These are phyloP conservation scores for Fagopyrum tataricum DNA, from an alignment of 148 eudicot species.

Conservation along the genomic window DNA sequence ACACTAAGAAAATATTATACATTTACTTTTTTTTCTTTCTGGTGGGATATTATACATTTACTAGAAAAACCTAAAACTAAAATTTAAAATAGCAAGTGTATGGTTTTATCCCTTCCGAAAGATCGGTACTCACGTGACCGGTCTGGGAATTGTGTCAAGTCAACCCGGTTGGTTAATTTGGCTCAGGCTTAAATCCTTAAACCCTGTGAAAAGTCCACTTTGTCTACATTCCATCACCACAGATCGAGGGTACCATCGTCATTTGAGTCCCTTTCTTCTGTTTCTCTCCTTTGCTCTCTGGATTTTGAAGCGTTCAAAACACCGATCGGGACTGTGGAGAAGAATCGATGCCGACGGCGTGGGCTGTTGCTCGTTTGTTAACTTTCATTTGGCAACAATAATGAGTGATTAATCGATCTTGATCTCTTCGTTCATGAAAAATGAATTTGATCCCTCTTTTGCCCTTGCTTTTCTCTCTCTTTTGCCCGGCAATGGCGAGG, in stretches of 20 bases:
- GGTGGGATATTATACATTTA: no score
- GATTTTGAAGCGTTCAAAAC: slow-evolving; percentile 12
- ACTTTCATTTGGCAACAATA: background rate
- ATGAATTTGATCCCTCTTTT: slow-evolving; percentile 19
- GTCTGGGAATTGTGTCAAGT: background rate
- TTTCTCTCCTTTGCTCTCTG: background rate
- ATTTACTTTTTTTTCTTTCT: no score
- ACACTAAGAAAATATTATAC: no score
- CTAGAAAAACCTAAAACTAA: no score
- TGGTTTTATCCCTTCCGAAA: no score
- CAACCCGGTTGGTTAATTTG: background rate
- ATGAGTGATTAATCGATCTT: background rate
- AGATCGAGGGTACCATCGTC: background rate
- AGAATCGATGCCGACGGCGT: background rate
- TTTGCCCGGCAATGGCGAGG: slow-evolving; percentile 33
- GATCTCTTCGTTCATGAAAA: background rate
- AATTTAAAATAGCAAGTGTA: no score
- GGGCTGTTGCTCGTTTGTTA: background rate
- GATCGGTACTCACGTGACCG: background rate
- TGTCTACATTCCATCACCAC: no score
- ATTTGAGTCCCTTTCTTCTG: background rate
- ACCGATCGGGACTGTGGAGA: background rate
- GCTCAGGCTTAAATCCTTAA: background rate
- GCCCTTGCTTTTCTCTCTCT: slow-evolving; percentile 27
- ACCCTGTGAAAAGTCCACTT: no score